Conservation (phyloP, 78 protist species). For the Creolimax fragrantissima region DNA sequence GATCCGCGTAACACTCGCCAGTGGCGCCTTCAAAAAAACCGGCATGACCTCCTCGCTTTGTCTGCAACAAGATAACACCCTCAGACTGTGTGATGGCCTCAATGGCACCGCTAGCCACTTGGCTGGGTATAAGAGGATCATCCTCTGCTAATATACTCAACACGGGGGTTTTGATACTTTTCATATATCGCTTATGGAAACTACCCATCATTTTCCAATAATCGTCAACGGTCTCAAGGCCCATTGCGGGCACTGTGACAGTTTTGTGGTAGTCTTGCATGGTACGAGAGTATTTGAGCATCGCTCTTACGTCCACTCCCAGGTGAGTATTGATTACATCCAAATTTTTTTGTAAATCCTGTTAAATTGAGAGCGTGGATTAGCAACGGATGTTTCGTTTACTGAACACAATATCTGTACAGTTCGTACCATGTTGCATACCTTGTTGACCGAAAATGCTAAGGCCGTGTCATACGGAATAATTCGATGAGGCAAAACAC, state of each 20-base stretch:
- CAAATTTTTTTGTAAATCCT: not conserved
- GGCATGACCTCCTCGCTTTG: conserved; percentile 12
- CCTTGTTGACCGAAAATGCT: not conserved
- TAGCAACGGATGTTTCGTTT: no score
- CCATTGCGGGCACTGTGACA: conserved; percentile 7
- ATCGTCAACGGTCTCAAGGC: not conserved
- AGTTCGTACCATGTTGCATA: no score
- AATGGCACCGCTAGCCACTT: not conserved
- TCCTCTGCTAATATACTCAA: conserved; percentile 13
- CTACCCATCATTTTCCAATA: conserved; percentile 1
- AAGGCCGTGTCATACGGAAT: not conserved
- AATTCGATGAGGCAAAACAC: not conserved
- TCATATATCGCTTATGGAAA: not conserved
- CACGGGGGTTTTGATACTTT: not conserved
- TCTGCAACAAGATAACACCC: not conserved
- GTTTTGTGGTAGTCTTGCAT: conserved; percentile 1
- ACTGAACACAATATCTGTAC: no score
- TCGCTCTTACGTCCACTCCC: not conserved
- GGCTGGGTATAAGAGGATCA: not conserved
- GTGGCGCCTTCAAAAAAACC: not conserved
- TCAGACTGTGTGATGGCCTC: conserved; percentile 4
- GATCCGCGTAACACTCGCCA: conserved; percentile 14
- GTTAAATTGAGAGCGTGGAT: not conserved
- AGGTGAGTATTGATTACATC: not conserved
- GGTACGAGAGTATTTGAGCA: not conserved